A percentile compares a stretch with the other conserved stretches of the same genome.
These are phyloP conservation scores for Entomortierella parvispora DNA, from an alignment of 192 early-diverging fungal genomes.

Conservation along the genomic window DNA sequence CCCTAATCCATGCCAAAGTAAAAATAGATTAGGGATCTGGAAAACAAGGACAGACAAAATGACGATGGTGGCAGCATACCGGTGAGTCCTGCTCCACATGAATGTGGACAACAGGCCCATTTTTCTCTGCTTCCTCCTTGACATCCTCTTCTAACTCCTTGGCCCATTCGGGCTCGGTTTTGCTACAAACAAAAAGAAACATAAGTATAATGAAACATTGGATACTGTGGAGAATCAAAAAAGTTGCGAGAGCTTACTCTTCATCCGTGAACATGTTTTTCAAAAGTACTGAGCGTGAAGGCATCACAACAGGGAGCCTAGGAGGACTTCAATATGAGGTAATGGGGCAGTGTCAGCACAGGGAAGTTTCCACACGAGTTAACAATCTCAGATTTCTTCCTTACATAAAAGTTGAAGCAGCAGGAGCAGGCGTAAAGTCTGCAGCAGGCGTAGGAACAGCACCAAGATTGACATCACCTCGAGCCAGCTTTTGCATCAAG, in stretches of 20 bases:
- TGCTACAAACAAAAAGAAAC: constrained; percentile 59
- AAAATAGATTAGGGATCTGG: neutral
- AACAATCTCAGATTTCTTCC: constrained; percentile 1
- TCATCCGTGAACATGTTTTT: constrained; percentile 90
- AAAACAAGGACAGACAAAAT: neutral
- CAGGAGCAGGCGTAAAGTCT: constrained; percentile 29
- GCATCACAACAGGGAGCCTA: constrained; percentile 61
- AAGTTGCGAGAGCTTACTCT: constrained; percentile 64
- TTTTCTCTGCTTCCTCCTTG: constrained; percentile 81
- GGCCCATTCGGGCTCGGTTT: constrained; percentile 86
- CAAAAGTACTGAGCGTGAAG: constrained; percentile 74
- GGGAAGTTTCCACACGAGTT: constrained; percentile 32
- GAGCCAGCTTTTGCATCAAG: constrained; percentile 85
- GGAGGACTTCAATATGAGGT: constrained; percentile 35
- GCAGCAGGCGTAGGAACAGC: constrained; percentile 28
- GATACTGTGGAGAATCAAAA: constrained; percentile 3
- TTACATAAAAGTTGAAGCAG: constrained; percentile 38
- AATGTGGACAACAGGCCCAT: constrained; percentile 80
- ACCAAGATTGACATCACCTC: constrained; percentile 58
- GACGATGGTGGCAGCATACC: constrained; percentile 49
- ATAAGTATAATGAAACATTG: constrained; percentile 2
- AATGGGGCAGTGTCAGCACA: constrained; percentile 42
- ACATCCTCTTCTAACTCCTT: constrained; percentile 89
- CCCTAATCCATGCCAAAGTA: no score
- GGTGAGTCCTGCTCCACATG: constrained; percentile 71